Conservation (phyloP, 257 asterid species). For the Schizonepeta tenuifolia region DNA sequence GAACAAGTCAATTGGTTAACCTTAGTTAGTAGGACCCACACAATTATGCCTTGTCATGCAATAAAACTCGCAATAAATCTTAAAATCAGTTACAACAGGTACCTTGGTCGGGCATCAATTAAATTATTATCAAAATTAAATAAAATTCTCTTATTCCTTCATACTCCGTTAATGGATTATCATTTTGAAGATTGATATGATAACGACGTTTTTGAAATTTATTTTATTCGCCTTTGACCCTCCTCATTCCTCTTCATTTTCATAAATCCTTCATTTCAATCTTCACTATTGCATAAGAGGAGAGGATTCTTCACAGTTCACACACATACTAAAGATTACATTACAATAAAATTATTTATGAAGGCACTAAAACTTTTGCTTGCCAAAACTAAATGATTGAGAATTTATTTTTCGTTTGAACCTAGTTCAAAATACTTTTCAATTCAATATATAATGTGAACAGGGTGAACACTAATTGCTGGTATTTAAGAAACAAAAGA, state of each 20-base stretch:
- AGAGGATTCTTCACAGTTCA: background rate
- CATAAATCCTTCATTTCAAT: background rate
- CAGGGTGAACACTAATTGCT: too few species aligned
- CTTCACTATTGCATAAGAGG: background rate
- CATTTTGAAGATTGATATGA: slow-evolving; percentile 30
- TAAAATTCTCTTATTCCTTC: slow-evolving; percentile 18
- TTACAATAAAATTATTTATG: too few species aligned
- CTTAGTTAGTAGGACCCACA: slow-evolving; percentile 8
- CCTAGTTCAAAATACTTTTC: too few species aligned
- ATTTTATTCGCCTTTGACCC: slow-evolving; percentile 19
- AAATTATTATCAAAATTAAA: background rate
- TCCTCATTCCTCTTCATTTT: background rate
- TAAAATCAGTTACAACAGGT: slow-evolving; percentile 31
- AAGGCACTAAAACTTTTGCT: background rate
- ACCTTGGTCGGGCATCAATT: slow-evolving; percentile 27
- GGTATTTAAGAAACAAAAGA: too few species aligned
- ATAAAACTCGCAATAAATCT: slow-evolving; percentile 29
- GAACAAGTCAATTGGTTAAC: background rate
- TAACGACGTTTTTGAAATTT: background rate
- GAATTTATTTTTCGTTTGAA: too few species aligned
- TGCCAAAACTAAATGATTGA: too few species aligned
- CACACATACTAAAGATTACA: too few species aligned
- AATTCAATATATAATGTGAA: too few species aligned
- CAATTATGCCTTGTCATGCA: slow-evolving; percentile 25
- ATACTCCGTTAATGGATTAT: slow-evolving; percentile 24